phyloP scores from a whole-genome alignment of 1,284 basidiomycete species.

The Ustilago trichophora region DNA sequence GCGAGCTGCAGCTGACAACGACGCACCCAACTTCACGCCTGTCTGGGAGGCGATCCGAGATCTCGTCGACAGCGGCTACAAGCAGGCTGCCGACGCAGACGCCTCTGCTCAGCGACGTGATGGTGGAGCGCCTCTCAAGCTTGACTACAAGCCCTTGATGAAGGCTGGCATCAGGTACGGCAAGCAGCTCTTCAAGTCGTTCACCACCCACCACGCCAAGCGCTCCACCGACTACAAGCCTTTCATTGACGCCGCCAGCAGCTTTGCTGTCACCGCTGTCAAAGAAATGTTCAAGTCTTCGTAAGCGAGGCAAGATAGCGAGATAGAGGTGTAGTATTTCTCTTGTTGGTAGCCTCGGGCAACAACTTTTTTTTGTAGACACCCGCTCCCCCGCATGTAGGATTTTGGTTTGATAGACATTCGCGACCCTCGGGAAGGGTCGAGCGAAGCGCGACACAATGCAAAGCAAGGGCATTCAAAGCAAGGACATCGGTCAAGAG shows the following conservation, averaged over 20 bases:
- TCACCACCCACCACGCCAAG: conserved; percentile 39
- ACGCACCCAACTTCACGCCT: conserved; percentile 39
- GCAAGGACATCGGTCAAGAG: not conserved
- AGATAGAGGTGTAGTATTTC: conserved; percentile 1
- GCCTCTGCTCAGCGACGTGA: conserved; percentile 20
- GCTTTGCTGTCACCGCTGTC: conserved; percentile 33
- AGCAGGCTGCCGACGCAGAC: conserved; percentile 18
- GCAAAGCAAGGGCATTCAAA: conserved; percentile 15
- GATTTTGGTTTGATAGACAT: conserved; percentile 14
- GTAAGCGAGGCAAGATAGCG: not conserved
- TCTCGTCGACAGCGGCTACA: conserved; percentile 48
- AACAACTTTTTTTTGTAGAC: conserved; percentile 1
- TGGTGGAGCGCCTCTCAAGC: conserved; percentile 14
- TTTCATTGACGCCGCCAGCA: conserved; percentile 75
- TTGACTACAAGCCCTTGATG: conserved; percentile 47
- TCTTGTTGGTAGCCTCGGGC: conserved; percentile 4
- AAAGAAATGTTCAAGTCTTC: conserved; percentile 38
- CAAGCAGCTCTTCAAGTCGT: conserved; percentile 41
- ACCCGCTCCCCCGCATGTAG: conserved; percentile 7
- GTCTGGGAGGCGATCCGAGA: conserved; percentile 53
- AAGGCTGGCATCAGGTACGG: conserved; percentile 37
- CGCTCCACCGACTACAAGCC: conserved; percentile 72
- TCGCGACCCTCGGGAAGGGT: conserved; percentile 32
- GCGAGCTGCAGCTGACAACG: conserved; percentile 15
- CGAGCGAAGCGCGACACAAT: conserved; percentile 25